Evolutionary conservation across 352 stramenopile genomes (phyloP), one percentile per base, ranked within the genome.

Genomic region (Phytophthora tentaculata): DNA sequence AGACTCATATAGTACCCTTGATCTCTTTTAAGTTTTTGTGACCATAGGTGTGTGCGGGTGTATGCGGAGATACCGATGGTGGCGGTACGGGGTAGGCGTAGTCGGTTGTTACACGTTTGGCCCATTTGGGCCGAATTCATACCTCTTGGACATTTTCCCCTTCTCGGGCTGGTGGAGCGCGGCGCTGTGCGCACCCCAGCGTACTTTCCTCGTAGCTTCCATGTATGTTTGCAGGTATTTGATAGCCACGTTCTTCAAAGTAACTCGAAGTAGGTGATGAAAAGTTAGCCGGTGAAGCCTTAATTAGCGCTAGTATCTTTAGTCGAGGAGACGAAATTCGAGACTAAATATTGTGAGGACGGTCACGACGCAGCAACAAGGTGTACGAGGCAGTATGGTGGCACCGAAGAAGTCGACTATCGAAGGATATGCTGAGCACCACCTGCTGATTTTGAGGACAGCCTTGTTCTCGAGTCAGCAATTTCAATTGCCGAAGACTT

Each of bases 361-460:
- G 56, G 64, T 50, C 58, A 60, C 65, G 52, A 68, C 57, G 45
- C 24, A 48, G 28, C 56, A 49, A 17, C 39, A 50, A 45, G 28
- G 6, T 58, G 50, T 50, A 52, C 26, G 52, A n/a, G n/a, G n/a
- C n/a, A n/a, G n/a, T n/a, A n/a, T n/a, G n/a, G n/a, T 66, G 64
- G 35, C 23, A 32, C 16, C 10, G 23, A 47, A 44, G 56, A 71
- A 56, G 19, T 70, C 55, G 62, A 70, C 56, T 61, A 39, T 50
- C 41, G 63, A 70, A 71, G 28, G 49, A 67, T 62, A 57, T 60
- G 49, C 16, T 22, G 29, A 51, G 49, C 64, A 66, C 51, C 41
- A 50, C 47, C 51, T 9, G 22, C 20, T 51, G 44, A 19, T 51
- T 29, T 48, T 32, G 26, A 19, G 19, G 43, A 13, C 3, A 26